Conservation (phyloP, 306 rosid species). For the Neltuma alba region DNA sequence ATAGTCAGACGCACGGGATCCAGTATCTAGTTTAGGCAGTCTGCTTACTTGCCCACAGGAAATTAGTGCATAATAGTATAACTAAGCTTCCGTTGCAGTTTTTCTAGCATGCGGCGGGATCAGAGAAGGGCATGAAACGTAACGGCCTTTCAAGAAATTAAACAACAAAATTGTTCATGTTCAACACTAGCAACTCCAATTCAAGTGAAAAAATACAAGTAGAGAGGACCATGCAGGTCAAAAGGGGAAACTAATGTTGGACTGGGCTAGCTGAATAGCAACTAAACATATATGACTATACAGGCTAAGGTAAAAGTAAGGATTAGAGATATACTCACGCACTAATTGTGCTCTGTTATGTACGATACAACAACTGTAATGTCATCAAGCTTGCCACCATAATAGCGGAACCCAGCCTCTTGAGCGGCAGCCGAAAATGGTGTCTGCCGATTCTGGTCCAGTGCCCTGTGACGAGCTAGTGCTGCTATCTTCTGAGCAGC, state of each 20-base stretch:
- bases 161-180: slow-evolving; percentile 2
- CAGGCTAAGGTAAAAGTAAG: neutral
- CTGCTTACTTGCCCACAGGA: neutral
- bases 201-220: slow-evolving; percentile 12
- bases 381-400: slow-evolving; percentile 96
- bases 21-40: no score
- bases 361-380: slow-evolving; percentile 81
- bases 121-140: neutral
- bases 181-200: slow-evolving; percentile 10
- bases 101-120: neutral
- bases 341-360: slow-evolving; percentile 44
- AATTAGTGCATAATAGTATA: neutral
- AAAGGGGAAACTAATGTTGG: slow-evolving; percentile 20
- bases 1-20: no score
- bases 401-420: slow-evolving; percentile 79
- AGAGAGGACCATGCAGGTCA: slow-evolving; percentile 21
- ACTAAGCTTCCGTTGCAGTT: neutral
- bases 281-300: slow-evolving; percentile 19
- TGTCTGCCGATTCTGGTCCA: slow-evolving; percentile 66
- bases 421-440: slow-evolving; percentile 91
- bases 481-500: slow-evolving; percentile 92
- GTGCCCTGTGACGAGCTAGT: slow-evolving; percentile 76
- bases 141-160: neutral
- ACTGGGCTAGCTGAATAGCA: slow-evolving; percentile 18
- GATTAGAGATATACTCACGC: slow-evolving; percentile 28